Evolutionary conservation across 371 early-diverging fungal genomes (phyloP).

Genomic region (Gilbertella persicaria): DNA sequence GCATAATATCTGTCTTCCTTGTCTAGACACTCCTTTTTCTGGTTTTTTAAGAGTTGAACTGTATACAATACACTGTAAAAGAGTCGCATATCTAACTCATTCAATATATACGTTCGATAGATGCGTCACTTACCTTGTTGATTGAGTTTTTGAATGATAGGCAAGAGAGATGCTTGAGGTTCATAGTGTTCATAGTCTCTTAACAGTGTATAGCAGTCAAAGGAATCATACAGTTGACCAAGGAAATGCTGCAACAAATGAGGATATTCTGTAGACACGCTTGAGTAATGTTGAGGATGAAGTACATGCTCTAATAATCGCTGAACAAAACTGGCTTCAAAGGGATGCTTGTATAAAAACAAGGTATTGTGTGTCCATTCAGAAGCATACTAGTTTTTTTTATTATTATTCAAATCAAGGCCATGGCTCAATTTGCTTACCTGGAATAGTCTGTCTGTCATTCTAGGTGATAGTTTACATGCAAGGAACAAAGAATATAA

Average conservation of each 20-base stretch:
- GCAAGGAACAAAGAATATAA: conserved; percentile 24
- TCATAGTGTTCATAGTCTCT: conserved; percentile 1
- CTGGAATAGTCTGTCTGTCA: conserved; percentile 20
- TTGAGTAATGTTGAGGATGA: conserved; percentile 17
- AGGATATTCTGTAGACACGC: conserved; percentile 20
- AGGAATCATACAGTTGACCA: conserved; percentile 14
- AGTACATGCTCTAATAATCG: conserved; percentile 18
- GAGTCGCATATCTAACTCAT: conserved; percentile 1
- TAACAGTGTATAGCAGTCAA: neutral
- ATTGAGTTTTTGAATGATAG: conserved; percentile 5
- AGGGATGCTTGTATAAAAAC: conserved; percentile 29
- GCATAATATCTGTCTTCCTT: conserved; percentile 9
- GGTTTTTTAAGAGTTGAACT: neutral
- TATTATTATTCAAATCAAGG: no score
- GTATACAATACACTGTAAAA: conserved; percentile 9
- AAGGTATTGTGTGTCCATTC: conserved; percentile 26
- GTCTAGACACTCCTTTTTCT: neutral
- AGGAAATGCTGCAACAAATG: conserved; percentile 25
- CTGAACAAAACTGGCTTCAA: conserved; percentile 12
- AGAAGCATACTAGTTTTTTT: no score
- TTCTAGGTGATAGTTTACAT: conserved; percentile 21
- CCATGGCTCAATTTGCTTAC: no score
- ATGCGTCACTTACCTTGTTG: neutral
- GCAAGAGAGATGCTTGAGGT: neutral
- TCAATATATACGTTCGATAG: no score